Evolutionary conservation across 306 rosid genomes (phyloP), one percentile per base, ranked within the genome.

Genomic region (Vigna radiata): DNA sequence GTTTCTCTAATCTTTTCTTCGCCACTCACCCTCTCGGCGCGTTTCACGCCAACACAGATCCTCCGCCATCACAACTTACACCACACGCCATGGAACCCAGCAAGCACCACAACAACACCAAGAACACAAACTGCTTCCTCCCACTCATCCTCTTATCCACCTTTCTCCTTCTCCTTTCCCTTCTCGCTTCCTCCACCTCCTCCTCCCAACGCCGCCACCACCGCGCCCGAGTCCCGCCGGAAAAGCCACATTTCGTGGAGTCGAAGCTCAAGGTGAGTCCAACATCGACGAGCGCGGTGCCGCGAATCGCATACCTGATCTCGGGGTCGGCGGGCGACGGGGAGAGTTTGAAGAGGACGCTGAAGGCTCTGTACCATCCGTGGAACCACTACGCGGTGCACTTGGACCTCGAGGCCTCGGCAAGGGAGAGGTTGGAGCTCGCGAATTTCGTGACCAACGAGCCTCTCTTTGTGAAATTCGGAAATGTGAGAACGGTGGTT

Each of bases 271-370:
- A 61, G 17, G 37, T 69, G 4, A 8, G 82, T 16, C 31, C 82
- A 1, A 47, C 85, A 8, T 72, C 82, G 14, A 46, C 31, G 1
- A 84, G 66, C 78, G 75, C 85, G 6, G 83, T 89, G 8, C 96
- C 97, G 1, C 86, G 90, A 33, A 69, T 91, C 65, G 97, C 94
- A 0, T 91, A 91, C 82, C 84, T 91, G 85, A 89, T 91, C 78
- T 89, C 94, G 0, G 97, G 97, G 23, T 91, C 97, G n/a, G 39
- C 60, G 72, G 97, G 94, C 5, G 97, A 91, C 41, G 87, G 90
- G 0, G 80, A 78, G 48, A 89, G 91, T 82, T 74, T 91, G 82
- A 91, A 88, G 77, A 85, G 97, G 77, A 88, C 94, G 2, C 79
- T 91, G 12, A 89, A 86, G 85, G 94, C 86, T 7, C 72, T 91